These are phyloP conservation scores for Pogostemon cablin DNA, from an alignment of 257 asterid genomes.

Conservation along the genomic window DNA sequence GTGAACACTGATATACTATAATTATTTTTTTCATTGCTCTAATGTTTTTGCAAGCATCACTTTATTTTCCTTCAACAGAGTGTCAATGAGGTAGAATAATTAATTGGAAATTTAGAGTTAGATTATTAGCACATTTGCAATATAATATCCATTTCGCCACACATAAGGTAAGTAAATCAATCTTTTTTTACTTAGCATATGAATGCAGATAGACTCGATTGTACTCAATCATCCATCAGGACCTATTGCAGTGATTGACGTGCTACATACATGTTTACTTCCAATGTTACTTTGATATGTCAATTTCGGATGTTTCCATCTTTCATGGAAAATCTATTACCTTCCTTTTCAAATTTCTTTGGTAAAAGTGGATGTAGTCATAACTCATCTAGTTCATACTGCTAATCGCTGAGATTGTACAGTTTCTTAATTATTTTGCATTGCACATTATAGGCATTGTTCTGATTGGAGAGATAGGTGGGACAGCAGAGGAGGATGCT, in stretches of 20 bases:
- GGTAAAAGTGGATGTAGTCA: background rate
- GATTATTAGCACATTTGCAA: background rate
- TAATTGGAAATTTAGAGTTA: background rate
- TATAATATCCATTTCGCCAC: background rate
- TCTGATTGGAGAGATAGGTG: conserved; percentile 98
- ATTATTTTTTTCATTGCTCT: no score
- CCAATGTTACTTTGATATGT: background rate
- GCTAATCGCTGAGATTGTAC: conserved; percentile 16
- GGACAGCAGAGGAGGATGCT: conserved; percentile 99
- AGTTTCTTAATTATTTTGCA: conserved; percentile 25
- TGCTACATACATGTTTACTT: background rate
- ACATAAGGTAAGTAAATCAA: background rate
- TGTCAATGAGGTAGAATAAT: background rate
- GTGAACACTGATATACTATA: no score
- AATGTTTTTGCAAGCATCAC: no score
- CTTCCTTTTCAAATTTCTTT: background rate
- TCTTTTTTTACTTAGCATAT: background rate
- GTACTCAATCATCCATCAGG: conserved; percentile 24
- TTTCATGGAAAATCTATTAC: background rate
- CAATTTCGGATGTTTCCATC: background rate
- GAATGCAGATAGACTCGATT: background rate
- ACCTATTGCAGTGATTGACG: conserved; percentile 20
- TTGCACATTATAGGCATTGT: conserved; percentile 65
- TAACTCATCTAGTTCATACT: background rate
- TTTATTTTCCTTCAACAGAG: no score